Evolutionary conservation across 208 protist species (phyloP).

Genomic region (Acanthamoeba divionensis): DNA sequence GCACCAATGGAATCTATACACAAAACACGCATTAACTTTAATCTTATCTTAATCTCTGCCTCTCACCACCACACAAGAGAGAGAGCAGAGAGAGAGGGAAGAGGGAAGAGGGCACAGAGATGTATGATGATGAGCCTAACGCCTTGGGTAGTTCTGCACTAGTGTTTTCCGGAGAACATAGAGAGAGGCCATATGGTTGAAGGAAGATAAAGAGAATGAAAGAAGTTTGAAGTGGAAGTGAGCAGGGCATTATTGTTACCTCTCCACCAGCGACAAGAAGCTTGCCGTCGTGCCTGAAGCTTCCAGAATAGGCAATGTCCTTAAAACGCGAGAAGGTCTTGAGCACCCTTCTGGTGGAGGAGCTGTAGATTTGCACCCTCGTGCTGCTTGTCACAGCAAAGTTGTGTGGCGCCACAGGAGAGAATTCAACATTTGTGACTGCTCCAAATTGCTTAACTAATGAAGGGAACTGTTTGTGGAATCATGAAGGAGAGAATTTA

Average conservation of each 20-base stretch:
- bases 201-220: not conserved
- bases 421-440: conserved; percentile 62
- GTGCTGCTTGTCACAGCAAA: conserved; percentile 67
- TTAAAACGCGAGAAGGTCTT: conserved; percentile 68
- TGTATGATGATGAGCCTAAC: no score
- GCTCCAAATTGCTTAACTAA: conserved; percentile 49
- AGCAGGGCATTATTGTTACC: conserved; percentile 38
- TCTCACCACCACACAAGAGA: no score
- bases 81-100: no score
- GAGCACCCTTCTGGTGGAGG: conserved; percentile 52
- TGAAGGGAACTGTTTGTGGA: conserved; percentile 11
- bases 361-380: conserved; percentile 65
- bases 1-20: not conserved
- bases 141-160: no score
- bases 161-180: no score
- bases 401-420: conserved; percentile 51
- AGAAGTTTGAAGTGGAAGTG: not conserved
- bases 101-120: no score
- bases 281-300: conserved; percentile 59
- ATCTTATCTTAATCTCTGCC: no score
- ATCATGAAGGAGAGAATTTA: not conserved
- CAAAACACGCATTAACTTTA: no score
- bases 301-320: conserved; percentile 60
- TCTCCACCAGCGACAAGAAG: conserved; percentile 66
- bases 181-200: no score